Evolutionary conservation across 2,329 filamentous ascomycete genomes (phyloP).

Genomic region (Atkinsonella hypoxylon): DNA sequence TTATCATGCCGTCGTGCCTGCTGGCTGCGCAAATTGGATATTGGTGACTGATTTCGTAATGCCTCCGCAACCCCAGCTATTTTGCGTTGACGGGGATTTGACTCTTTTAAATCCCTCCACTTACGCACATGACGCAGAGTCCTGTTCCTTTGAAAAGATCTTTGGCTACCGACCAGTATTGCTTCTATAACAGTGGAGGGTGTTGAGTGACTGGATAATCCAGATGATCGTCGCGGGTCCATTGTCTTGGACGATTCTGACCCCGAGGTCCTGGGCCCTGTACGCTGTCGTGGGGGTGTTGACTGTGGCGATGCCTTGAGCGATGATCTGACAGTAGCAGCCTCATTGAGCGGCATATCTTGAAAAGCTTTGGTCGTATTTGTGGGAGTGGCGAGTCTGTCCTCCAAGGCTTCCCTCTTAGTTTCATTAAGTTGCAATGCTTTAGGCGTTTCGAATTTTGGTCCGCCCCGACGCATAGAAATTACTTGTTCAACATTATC

Average conservation of each 20-base stretch:
- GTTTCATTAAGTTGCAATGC: not conserved
- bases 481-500: conserved; percentile 41
- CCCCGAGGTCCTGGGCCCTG: conserved; percentile 20
- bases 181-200: conserved; percentile 47
- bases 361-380: conserved; percentile 39
- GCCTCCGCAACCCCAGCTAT: conserved; percentile 7
- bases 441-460: conserved; percentile 1
- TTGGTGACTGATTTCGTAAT: conserved; percentile 14
- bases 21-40: conserved; percentile 16
- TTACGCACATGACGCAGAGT: conserved; percentile 52
- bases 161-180: conserved; percentile 37
- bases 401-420: conserved; percentile 28
- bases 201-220: conserved; percentile 41
- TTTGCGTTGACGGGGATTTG: conserved; percentile 13
- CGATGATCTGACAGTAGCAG: conserved; percentile 23
- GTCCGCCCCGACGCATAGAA: conserved; percentile 35
- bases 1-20: conserved; percentile 29
- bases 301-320: conserved; percentile 24
- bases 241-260: conserved; percentile 28
- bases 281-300: conserved; percentile 9
- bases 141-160: conserved; percentile 30
- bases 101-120: conserved; percentile 36
- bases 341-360: conserved; percentile 33
- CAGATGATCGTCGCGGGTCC: conserved; percentile 39
- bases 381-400: conserved; percentile 35